Percentiles rank a stretch among this genome's conserved stretches.
Evolutionary conservation across 495 filamentous ascomycete genomes (phyloP).

Genomic region (Xylaria scruposa): DNA sequence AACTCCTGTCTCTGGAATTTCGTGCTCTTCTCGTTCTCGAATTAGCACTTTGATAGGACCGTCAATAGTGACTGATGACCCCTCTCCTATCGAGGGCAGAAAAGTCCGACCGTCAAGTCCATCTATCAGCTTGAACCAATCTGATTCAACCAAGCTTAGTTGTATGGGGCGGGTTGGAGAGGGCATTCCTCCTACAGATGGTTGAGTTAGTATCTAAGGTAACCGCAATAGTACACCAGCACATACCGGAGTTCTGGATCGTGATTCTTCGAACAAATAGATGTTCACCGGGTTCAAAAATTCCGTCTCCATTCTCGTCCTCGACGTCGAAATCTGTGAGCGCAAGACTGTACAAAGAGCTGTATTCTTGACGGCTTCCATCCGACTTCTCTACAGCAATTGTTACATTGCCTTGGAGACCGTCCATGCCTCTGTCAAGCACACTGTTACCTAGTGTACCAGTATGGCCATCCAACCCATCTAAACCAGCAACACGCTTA

Average conservation of each 20-base stretch:
- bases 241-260: conserved; percentile 47
- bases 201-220: conserved; percentile 4
- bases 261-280: conserved; percentile 48
- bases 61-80: conserved; percentile 27
- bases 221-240: neutral
- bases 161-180: conserved; percentile 26
- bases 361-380: conserved; percentile 36
- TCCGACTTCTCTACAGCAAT: conserved; percentile 30
- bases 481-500: conserved; percentile 12
- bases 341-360: conserved; percentile 43
- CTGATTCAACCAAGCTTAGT: conserved; percentile 18
- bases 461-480: neutral
- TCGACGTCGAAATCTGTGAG: conserved; percentile 49
- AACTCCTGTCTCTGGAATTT: conserved; percentile 13
- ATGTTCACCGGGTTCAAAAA: conserved; percentile 56
- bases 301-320: conserved; percentile 54
- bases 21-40: conserved; percentile 24
- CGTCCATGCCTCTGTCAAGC: conserved; percentile 19
- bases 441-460: conserved; percentile 9
- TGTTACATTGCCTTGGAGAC: conserved; percentile 20
- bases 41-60: conserved; percentile 27
- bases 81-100: conserved; percentile 23
- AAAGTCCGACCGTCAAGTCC: conserved; percentile 25
- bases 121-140: conserved; percentile 24
- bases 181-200: conserved; percentile 31